phyloP scores from a whole-genome alignment of 1,284 basidiomycete genomes.

The Neonothopanus nambi region DNA sequence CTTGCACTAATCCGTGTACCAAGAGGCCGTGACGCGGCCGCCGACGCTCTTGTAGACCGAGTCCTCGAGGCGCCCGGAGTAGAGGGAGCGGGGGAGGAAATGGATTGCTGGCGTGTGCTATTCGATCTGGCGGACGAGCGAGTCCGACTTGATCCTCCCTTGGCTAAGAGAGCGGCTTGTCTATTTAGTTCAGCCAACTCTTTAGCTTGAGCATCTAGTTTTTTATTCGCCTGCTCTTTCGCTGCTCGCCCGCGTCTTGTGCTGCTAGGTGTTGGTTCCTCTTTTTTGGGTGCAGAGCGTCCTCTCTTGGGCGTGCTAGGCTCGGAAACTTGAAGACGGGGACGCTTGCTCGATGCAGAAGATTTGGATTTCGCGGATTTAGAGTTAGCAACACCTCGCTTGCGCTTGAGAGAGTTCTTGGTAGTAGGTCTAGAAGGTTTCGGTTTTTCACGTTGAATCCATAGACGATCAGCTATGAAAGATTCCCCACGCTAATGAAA shows the following conservation, averaged over 20 bases:
- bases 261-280: conserved; percentile 22
- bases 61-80: background rate
- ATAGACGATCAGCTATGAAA: conserved; percentile 70
- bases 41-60: background rate
- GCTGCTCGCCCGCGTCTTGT: conserved; percentile 55
- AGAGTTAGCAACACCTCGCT: conserved; percentile 37
- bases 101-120: background rate
- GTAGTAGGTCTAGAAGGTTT: conserved; percentile 40
- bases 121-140: background rate
- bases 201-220: conserved; percentile 66
- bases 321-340: conserved; percentile 28
- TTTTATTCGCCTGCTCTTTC: conserved; percentile 69
- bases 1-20: conserved; percentile 71
- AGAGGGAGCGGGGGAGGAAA: background rate
- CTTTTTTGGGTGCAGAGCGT: conserved; percentile 12
- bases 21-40: conserved; percentile 30
- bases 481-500: conserved; percentile 9
- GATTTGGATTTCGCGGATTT: conserved; percentile 22
- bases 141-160: background rate
- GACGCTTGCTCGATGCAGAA: conserved; percentile 28
- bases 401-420: conserved; percentile 50
- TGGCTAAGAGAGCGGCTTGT: conserved; percentile 36
- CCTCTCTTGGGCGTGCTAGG: conserved; percentile 19
- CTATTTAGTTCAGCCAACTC: conserved; percentile 63
- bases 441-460: conserved; percentile 77